Percentiles rank a stretch among this genome's conserved stretches.
These are phyloP conservation scores for Paraphoma chrysanthemicola DNA, from an alignment of 2,329 filamentous ascomycete genomes.

Conservation along the genomic window DNA sequence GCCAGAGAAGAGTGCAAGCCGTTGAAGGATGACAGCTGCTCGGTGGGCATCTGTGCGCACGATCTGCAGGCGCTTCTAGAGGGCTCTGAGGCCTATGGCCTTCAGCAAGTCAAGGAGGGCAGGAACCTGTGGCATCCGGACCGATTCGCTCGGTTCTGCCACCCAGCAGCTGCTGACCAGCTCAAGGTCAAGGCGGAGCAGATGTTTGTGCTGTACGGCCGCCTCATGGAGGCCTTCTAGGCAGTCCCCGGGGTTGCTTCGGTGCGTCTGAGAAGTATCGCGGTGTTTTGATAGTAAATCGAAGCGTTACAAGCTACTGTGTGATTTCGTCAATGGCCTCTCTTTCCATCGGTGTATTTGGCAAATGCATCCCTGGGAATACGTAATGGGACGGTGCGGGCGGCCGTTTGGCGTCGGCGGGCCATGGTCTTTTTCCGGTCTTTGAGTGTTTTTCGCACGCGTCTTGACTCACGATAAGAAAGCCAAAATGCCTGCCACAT, in stretches of 20 bases:
- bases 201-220: slow-evolving; percentile 39
- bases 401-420: slow-evolving; percentile 29
- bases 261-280: not conserved
- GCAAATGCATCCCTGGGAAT: slow-evolving; percentile 16
- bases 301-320: not conserved
- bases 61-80: slow-evolving; percentile 33
- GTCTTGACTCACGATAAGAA: slow-evolving; percentile 27
- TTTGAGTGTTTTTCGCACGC: slow-evolving; percentile 10
- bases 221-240: slow-evolving; percentile 32
- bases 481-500: slow-evolving; percentile 18
- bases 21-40: slow-evolving; percentile 17
- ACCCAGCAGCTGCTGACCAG: slow-evolving; percentile 21
- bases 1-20: slow-evolving; percentile 21
- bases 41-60: slow-evolving; percentile 37
- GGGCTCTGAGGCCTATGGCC: slow-evolving; percentile 30
- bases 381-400: slow-evolving; percentile 22
- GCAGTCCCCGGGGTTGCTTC: not conserved
- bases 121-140: slow-evolving; percentile 45
- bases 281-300: not conserved
- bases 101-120: slow-evolving; percentile 34
- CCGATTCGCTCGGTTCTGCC: slow-evolving; percentile 36
- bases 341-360: slow-evolving; percentile 2
- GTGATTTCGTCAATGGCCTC: not conserved
- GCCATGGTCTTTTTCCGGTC: slow-evolving; percentile 15
- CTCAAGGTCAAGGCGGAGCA: slow-evolving; percentile 33